Conservation (phyloP, 1,284 basidiomycete genomes). For the Leccinum pachyderme region DNA sequence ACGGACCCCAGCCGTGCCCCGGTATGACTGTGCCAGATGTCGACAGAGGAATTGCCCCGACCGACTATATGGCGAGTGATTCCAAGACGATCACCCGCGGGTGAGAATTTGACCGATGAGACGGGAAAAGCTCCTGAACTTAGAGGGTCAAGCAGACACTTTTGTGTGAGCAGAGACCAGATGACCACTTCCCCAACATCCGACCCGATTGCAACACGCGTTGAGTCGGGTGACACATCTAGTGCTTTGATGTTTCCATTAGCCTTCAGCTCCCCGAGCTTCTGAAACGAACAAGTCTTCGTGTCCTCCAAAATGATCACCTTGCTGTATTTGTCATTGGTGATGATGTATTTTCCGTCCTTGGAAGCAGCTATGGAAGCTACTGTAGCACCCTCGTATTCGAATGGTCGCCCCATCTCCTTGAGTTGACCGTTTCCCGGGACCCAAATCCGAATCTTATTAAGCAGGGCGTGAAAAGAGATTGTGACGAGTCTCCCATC, state of each 20-base stretch:
- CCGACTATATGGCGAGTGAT: neutral
- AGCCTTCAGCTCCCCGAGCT: neutral
- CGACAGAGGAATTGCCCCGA: neutral
- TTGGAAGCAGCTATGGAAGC: conserved; percentile 4
- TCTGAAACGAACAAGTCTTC: neutral
- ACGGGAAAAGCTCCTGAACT: neutral
- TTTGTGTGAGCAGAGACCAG: conserved; percentile 11
- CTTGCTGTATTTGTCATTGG: neutral
- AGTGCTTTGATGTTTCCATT: neutral
- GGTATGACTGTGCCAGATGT: conserved; percentile 12
- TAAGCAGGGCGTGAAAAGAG: neutral
- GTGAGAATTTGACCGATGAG: conserved; percentile 19
- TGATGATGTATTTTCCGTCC: conserved; percentile 10
- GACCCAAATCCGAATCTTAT: neutral
- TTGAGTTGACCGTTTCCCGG: neutral
- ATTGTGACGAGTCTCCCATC: neutral
- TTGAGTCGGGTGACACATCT: conserved; percentile 11
- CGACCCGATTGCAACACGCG: conserved; percentile 3
- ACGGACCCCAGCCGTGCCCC: neutral
- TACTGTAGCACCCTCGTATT: neutral
- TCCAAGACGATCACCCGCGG: conserved; percentile 11
- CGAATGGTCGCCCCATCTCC: neutral
- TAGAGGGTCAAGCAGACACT: neutral
- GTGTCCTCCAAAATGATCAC: conserved; percentile 10
- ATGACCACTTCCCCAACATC: conserved; percentile 15